Evolutionary conservation across 345 rosid species (phyloP).

Genomic region (Durio zibethinus): DNA sequence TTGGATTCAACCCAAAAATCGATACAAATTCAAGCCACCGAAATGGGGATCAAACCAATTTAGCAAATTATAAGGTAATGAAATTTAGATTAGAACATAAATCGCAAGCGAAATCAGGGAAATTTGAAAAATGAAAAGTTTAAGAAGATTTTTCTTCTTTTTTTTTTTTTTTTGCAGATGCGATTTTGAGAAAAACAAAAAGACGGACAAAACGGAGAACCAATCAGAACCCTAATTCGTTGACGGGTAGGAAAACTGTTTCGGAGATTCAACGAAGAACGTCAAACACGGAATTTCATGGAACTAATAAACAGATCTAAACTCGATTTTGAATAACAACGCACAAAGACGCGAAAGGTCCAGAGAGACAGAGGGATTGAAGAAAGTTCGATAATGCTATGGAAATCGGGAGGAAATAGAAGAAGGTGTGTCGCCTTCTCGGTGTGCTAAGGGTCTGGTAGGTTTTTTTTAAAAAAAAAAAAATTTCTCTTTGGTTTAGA

Average conservation of each 20-base stretch:
- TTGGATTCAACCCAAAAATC: slow-evolving; percentile 1
- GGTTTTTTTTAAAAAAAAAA: no score
- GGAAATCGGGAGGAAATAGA: not conserved
- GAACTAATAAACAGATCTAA: slow-evolving; percentile 6
- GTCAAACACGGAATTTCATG: not conserved
- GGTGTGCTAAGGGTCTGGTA: not conserved
- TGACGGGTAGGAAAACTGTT: not conserved
- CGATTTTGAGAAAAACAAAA: not conserved
- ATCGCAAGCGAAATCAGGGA: not conserved
- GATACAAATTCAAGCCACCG: not conserved
- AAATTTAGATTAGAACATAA: not conserved
- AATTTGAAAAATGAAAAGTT: not conserved
- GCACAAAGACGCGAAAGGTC: not conserved
- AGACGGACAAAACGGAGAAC: not conserved
- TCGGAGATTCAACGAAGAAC: not conserved
- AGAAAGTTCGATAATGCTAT: not conserved
- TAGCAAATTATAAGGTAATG: not conserved
- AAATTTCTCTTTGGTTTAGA: no score
- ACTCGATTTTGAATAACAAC: not conserved
- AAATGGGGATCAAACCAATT: not conserved
- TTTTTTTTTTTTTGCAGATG: not conserved
- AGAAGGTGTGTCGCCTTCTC: not conserved
- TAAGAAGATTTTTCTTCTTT: not conserved
- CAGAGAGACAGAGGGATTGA: not conserved
- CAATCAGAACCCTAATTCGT: slow-evolving; percentile 14